phyloP scores from a whole-genome alignment of 306 rosid species.

The Coriaria nepalensis region DNA sequence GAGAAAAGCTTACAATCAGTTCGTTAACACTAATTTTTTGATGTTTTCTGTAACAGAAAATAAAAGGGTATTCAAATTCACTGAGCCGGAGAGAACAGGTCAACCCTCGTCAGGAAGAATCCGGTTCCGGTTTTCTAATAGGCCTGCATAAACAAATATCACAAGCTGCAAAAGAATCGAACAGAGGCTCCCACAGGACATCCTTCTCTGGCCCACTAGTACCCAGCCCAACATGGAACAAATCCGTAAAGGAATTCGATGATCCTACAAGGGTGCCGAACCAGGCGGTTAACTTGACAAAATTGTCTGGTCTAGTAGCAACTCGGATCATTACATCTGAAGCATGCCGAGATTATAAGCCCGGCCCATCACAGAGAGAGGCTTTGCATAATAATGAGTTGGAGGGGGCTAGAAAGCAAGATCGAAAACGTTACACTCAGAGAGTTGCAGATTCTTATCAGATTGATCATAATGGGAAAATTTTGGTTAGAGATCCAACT shows the following conservation, averaged over 20 bases:
- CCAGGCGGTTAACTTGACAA: constrained; percentile 27
- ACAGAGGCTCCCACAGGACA: constrained; percentile 28
- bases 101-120: constrained; percentile 30
- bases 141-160: constrained; percentile 32
- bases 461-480: constrained; percentile 24
- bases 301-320: constrained; percentile 47
- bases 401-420: constrained; percentile 33
- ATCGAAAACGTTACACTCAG: constrained; percentile 27
- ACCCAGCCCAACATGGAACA: constrained; percentile 33
- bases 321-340: constrained; percentile 29
- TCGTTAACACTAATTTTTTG: constrained; percentile 8
- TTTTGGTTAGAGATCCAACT: constrained; percentile 23
- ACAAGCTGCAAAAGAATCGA: constrained; percentile 23
- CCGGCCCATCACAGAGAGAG: constrained; percentile 22
- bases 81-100: constrained; percentile 33
- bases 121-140: constrained; percentile 43
- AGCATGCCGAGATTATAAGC: constrained; percentile 27
- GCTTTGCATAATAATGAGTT: constrained; percentile 23
- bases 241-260: constrained; percentile 31
- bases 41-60: constrained; percentile 29
- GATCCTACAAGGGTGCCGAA: constrained; percentile 20
- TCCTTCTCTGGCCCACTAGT: constrained; percentile 66
- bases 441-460: constrained; percentile 26
- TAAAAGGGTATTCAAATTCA: constrained; percentile 30
- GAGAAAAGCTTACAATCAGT: constrained; percentile 4